Base-by-base conservation (phyloP, 192 early-diverging fungal genomes). In the Diversispora epigaea region DNA sequence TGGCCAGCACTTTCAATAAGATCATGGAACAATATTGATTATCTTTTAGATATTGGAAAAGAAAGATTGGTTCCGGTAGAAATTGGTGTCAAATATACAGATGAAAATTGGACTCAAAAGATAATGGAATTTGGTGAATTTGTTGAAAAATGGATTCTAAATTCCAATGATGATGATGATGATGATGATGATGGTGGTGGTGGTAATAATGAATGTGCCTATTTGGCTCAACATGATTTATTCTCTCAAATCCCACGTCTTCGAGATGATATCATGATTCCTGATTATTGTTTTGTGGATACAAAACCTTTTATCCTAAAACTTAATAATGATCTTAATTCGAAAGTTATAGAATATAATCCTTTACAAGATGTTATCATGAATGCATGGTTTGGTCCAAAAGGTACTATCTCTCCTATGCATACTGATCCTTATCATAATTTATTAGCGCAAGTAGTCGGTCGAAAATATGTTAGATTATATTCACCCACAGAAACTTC, bases 201-300 rank as follows among this genome's bases (percentile, higher is more conserved):
- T 41, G 54, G n/a, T n/a, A n/a, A n/a, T n/a, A n/a, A 78, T 32
- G 25, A 32, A 32, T 32, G 25, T 7, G 89, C 82, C 5, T 97
- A 97, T 78, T 79, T 97, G 21, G 95, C 95, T 5, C 95, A 97
- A 75, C 93, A 97, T 71, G 84, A 95, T 75, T 76, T 97, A 25
- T 89, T 94, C 71, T 75, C 83, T 17, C 95, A 97, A 75, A 89
- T 93, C 17, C 91, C 89, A 5, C 77, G 82, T 3, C 80, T 97
- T 0, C 64, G 80, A 6, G 79, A 85, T 56, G 93, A 95, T 71
- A 91, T 94, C 72, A 45, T 76, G 12, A 77, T 94, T 21, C 94
- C 94, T 0, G 94, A 95, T 57, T 97, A 94, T 79, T 92, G 92
- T 45, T 82, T 86, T 77, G 84, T 86, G 1, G 81, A 82, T 57